phyloP scores from a whole-genome alignment of 2,329 filamentous ascomycete species.

The Triangularia verruculosa region DNA sequence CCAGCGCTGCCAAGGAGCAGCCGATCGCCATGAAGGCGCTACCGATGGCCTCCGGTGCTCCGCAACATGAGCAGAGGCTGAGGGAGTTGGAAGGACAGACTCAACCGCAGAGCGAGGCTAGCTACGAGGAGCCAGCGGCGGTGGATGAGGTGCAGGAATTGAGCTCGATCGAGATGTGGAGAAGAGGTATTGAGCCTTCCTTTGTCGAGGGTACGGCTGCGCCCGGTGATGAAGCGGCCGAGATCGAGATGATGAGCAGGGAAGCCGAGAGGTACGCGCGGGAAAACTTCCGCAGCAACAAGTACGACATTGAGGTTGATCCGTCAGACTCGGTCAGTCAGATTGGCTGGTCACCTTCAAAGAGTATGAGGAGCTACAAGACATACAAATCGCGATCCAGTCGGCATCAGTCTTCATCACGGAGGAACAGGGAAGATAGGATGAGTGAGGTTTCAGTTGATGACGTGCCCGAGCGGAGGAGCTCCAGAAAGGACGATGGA shows the following conservation, averaged over 20 bases:
- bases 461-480: conserved; percentile 28
- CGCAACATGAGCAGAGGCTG: background rate
- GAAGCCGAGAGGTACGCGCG: conserved; percentile 40
- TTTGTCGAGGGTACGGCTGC: background rate
- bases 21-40: conserved; percentile 30
- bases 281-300: conserved; percentile 14
- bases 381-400: conserved; percentile 28
- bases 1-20: conserved; percentile 27
- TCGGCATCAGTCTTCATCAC: conserved; percentile 13
- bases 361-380: conserved; percentile 31
- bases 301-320: conserved; percentile 29
- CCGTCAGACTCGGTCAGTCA: conserved; percentile 28
- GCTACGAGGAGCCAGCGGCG: conserved; percentile 55
- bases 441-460: background rate
- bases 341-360: conserved; percentile 11
- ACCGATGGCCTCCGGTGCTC: conserved; percentile 4
- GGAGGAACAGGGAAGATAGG: conserved; percentile 10
- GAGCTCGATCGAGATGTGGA: conserved; percentile 57
- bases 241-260: conserved; percentile 57
- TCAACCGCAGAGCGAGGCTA: conserved; percentile 9
- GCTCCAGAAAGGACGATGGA: conserved; percentile 17
- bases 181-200: conserved; percentile 50
- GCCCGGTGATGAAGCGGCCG: conserved; percentile 46
- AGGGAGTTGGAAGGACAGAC: conserved; percentile 13
- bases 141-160: conserved; percentile 50